Base-by-base conservation (phyloP, 495 filamentous ascomycete genomes). In the Letharia lupina region DNA sequence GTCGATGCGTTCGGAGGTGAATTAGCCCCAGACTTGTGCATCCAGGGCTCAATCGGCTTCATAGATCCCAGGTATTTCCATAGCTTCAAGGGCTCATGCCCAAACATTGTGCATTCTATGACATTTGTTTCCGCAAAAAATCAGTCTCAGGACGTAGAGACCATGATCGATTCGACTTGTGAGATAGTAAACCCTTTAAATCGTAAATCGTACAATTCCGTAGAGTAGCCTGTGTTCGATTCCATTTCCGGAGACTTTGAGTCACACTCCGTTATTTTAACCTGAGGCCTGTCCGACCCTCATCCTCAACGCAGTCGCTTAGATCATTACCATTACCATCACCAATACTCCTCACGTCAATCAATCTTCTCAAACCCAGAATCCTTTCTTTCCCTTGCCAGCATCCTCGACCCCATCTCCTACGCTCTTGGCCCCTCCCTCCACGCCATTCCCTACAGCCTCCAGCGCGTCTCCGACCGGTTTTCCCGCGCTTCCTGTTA, bases 301-400 rank as follows among this genome's bases (percentile, higher is more conserved):
- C 23, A 28, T 28, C n/a, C n/a, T 37, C 28, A 62, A 8, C n/a
- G 20, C 12, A 13, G 4, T 44, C 18, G 20, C 15, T 11, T 13
- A 44, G 4, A 28, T 28, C 9, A 11, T 28, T 3, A 0, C 20
- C 18, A 56, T 44, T 11, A 33, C 39, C 56, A 35, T 68, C 93
- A 88, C 93, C 94, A 9, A 68, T 93, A 90, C 76, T 87, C 85
- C n/a, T 84, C 87, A 70, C 91, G 94, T 75, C 84, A 85, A 0
- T 89, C 89, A 0, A 81, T 82, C 3, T 75, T 78, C 10, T 74
- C 78, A 44, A 78, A 3, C 82, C 86, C 75, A 28, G 81, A 92
- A 37, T 82, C 81, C 65, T 81, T 83, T 68, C 86, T 91, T 44
- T 85, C 91, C 71, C 86, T 89, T 77, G 5, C 87, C 87, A 39